Evolutionary conservation across 148 eudicot species (phyloP).

Genomic region (Rhododendron ovatum): DNA sequence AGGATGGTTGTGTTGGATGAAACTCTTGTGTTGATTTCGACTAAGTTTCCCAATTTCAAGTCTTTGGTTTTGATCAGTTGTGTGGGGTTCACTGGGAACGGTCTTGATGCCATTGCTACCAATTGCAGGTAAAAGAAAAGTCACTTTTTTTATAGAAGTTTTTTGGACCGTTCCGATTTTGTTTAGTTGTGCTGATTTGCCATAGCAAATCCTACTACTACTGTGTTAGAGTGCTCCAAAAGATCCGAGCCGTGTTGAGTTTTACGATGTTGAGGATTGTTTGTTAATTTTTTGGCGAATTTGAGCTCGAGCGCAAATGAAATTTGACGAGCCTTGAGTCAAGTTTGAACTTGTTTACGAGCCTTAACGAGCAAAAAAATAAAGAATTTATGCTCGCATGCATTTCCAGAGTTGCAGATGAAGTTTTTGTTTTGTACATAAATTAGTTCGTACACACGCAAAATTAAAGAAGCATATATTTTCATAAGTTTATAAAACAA

Average conservation of each 20-base stretch:
- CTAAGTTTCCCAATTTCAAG: neutral
- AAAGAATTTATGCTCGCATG: neutral
- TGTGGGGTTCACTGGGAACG: neutral
- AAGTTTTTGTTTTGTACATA: neutral
- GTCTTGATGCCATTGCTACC: slow-evolving; percentile 1
- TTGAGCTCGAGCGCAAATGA: neutral
- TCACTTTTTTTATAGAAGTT: neutral
- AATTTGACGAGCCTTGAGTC: neutral
- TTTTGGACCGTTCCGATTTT: neutral
- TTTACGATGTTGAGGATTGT: neutral
- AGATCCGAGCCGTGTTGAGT: neutral
- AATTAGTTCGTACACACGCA: neutral
- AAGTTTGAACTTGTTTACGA: neutral
- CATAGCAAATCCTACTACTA: neutral
- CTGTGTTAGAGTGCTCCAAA: neutral
- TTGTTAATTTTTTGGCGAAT: neutral
- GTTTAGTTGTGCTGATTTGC: neutral
- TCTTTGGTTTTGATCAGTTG: neutral
- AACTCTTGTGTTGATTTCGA: neutral
- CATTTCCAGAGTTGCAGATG: neutral
- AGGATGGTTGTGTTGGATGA: slow-evolving; percentile 5
- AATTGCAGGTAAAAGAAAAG: neutral
- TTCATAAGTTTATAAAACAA: neutral
- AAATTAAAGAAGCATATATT: neutral
- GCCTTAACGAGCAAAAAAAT: neutral